Evolutionary conservation across 2,329 filamentous ascomycete genomes (phyloP), one percentile per base, ranked within the genome.

Genomic region (Stemphylium vesicarium): DNA sequence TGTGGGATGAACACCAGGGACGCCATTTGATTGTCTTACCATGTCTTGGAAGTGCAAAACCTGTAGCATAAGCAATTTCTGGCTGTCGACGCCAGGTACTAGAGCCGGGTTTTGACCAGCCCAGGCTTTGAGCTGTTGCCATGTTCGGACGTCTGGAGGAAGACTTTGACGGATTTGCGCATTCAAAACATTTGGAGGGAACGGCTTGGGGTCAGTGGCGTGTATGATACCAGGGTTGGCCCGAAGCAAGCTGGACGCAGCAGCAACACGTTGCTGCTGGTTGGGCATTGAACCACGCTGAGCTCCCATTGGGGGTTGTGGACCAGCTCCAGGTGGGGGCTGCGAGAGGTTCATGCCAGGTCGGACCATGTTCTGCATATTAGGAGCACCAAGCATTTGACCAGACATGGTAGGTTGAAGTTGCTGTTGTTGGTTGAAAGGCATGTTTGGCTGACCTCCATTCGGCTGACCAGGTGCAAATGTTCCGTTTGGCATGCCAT

Each of bases 41-140:
- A 74, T 59, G 54, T 79, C 76, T 48, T 71, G 73, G 54, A 80
- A 78, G 56, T 83, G 80, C 33, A 80, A 60, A 2, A 71, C 74
- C 55, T 78, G 75, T 29, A 76, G 64, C 49, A 75, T 60, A 7
- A 74, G 55, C 13, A 78, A 59, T 55, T 69, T 74, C 4, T 70
- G 56, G 18, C 56, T 56, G 20, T 73, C 69, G 6, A 68, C 53
- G 31, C 64, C 62, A 13, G 68, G 63, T 12, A 71, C 38, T 11
- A 70, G 53, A 31, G 53, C 54, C 9, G 75, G 71, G 51, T 84
- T 84, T 38, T 79, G 73, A 24, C 68, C 64, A 13, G 80, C 79
- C 76, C 82, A 84, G 47, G 80, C 73, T 68, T 85, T 86, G 6
- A 87, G 73, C 51, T 85, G 80, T 8, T 79, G 79, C 84, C 84